These are phyloP conservation scores for Clathrospora elynae DNA, from an alignment of 2,329 filamentous ascomycete genomes.

Conservation along the genomic window DNA sequence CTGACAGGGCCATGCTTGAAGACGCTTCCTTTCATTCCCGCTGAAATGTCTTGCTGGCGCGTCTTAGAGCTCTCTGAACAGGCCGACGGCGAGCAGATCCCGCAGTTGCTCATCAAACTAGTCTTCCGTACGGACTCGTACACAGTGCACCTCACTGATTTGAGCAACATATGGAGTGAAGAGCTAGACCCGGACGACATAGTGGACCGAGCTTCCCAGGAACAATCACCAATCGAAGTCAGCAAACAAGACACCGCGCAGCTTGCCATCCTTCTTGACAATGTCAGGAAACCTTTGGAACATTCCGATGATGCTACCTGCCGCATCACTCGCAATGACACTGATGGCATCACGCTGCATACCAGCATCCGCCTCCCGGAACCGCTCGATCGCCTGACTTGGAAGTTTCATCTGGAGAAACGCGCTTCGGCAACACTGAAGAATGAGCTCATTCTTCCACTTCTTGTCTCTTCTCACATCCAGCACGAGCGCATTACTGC, in stretches of 20 bases:
- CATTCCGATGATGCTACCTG: constrained; percentile 46
- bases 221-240: constrained; percentile 74
- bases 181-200: constrained; percentile 66
- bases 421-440: constrained; percentile 52
- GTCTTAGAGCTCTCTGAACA: constrained; percentile 36
- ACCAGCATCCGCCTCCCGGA: constrained; percentile 65
- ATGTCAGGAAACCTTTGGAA: constrained; percentile 59
- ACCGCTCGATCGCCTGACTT: constrained; percentile 67
- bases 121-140: constrained; percentile 63
- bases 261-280: constrained; percentile 68
- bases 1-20: neutral
- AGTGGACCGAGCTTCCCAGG: constrained; percentile 63
- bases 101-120: constrained; percentile 68
- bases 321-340: constrained; percentile 38
- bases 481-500: constrained; percentile 55
- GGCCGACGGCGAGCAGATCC: constrained; percentile 47
- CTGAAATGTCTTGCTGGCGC: constrained; percentile 44
- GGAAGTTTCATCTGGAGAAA: constrained; percentile 64
- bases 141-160: constrained; percentile 69
- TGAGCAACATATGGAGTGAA: constrained; percentile 76
- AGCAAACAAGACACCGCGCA: constrained; percentile 68
- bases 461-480: constrained; percentile 56
- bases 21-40: neutral
- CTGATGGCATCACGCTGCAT: constrained; percentile 55
- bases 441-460: constrained; percentile 58